phyloP scores from a whole-genome alignment of 2,329 filamentous ascomycete species.

The Exophiala sp. region DNA sequence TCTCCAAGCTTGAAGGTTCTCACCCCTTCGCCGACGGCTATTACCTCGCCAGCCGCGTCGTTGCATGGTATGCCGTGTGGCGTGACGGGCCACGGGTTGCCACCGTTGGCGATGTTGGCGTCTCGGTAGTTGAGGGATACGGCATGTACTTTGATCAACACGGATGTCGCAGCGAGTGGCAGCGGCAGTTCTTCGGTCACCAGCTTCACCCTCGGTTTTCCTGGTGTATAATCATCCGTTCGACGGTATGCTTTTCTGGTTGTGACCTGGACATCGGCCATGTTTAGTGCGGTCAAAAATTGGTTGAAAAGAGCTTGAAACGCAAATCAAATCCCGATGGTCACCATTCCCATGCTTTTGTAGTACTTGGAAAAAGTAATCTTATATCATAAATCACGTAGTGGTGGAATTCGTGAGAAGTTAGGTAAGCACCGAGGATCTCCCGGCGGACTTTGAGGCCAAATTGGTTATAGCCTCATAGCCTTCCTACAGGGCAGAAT shows the following conservation, averaged over 20 bases:
- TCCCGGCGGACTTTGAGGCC: no score
- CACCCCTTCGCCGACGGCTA: slow-evolving; percentile 39
- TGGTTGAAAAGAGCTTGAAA: no score
- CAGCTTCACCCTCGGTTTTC: slow-evolving; percentile 35
- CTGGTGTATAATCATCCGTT: slow-evolving; percentile 34
- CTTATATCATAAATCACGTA: no score
- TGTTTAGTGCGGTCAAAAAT: background rate
- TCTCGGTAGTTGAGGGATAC: slow-evolving; percentile 56
- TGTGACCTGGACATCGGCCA: slow-evolving; percentile 11
- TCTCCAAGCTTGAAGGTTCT: slow-evolving; percentile 35
- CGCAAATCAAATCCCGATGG: no score
- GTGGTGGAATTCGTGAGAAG: no score
- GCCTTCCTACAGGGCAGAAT: no score
- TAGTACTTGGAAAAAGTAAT: no score
- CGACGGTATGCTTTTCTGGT: slow-evolving; percentile 33
- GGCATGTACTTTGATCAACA: slow-evolving; percentile 51
- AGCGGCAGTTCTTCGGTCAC: slow-evolving; percentile 34
- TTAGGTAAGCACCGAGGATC: no score
- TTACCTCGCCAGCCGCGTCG: slow-evolving; percentile 43
- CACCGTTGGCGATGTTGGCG: slow-evolving; percentile 41
- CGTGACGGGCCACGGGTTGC: slow-evolving; percentile 41
- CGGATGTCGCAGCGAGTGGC: slow-evolving; percentile 32
- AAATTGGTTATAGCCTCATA: no score
- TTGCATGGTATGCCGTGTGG: slow-evolving; percentile 35
- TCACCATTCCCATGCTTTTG: no score